phyloP scores from a whole-genome alignment of 345 rosid genomes.

The Moricandia arvensis region DNA sequence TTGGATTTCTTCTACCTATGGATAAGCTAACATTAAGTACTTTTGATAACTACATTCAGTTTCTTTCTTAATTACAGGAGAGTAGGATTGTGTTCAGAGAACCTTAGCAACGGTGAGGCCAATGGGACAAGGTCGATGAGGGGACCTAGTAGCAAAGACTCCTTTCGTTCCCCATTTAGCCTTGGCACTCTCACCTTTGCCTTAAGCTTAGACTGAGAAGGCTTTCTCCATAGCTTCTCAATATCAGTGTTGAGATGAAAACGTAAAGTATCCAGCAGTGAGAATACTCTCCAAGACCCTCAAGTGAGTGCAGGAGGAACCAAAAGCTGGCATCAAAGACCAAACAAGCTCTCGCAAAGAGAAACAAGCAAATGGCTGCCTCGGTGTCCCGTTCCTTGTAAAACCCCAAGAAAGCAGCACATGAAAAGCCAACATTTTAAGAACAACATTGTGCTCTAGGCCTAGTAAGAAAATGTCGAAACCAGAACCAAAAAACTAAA shows the following conservation, averaged over 20 bases:
- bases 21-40: background rate
- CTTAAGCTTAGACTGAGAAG: constrained; percentile 85
- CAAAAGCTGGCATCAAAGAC: constrained; percentile 58
- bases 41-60: background rate
- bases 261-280: constrained; percentile 93
- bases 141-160: constrained; percentile 87
- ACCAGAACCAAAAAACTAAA: no score
- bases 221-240: constrained; percentile 88
- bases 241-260: constrained; percentile 88
- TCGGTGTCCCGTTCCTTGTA: constrained; percentile 89
- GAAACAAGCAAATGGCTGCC: constrained; percentile 92
- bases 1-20: constrained; percentile 75
- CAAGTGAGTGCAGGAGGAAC: constrained; percentile 96
- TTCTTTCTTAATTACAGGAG: background rate
- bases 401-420: background rate
- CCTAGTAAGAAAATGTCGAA: no score
- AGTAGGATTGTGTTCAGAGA: background rate
- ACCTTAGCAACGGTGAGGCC: constrained; percentile 97
- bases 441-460: background rate
- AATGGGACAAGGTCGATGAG: constrained; percentile 91
- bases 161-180: constrained; percentile 72
- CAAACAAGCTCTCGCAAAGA: constrained; percentile 74
- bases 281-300: constrained; percentile 82
- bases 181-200: constrained; percentile 99
- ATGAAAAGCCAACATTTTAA: constrained; percentile 1